Evolutionary conservation across 192 early-diverging fungal genomes (phyloP).

Genomic region (Cetraspora pellucida): DNA sequence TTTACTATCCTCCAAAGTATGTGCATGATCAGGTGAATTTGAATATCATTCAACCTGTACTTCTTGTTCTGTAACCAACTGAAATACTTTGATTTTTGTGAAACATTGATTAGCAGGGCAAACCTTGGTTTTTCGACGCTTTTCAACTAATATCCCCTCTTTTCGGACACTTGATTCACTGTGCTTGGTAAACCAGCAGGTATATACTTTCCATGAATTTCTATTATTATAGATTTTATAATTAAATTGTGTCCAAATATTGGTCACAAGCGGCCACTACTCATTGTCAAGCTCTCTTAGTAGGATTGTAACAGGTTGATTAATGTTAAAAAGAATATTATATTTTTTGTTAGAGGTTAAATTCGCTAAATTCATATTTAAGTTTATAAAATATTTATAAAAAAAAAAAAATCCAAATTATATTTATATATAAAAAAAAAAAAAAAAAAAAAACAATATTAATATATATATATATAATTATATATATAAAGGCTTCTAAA

Average conservation of each 20-base stretch:
- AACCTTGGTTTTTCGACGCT: constrained; percentile 1
- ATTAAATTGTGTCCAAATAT: constrained; percentile 29
- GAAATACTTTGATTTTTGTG: constrained; percentile 23
- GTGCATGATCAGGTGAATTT: constrained; percentile 5
- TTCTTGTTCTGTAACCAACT: neutral
- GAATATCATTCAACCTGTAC: constrained; percentile 7
- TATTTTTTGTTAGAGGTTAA: constrained; percentile 29
- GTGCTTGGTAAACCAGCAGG: neutral
- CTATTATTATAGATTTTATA: neutral
- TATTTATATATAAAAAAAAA: no score
- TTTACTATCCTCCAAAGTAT: neutral
- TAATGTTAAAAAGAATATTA: constrained; percentile 25
- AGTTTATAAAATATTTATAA: no score
- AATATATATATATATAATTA: no score
- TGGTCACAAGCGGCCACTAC: constrained; percentile 33
- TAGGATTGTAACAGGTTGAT: neutral
- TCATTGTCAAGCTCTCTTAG: constrained; percentile 28
- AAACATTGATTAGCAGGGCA: constrained; percentile 4
- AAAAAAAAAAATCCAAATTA: no score
- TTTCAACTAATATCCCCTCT: neutral
- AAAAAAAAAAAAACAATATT: no score
- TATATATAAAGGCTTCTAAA: no score
- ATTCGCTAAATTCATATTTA: no score
- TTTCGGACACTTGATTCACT: neutral
- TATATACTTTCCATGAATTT: constrained; percentile 10